Base-by-base conservation (phyloP, 2,329 filamentous ascomycete genomes). In the Botrytis pseudocinerea region DNA sequence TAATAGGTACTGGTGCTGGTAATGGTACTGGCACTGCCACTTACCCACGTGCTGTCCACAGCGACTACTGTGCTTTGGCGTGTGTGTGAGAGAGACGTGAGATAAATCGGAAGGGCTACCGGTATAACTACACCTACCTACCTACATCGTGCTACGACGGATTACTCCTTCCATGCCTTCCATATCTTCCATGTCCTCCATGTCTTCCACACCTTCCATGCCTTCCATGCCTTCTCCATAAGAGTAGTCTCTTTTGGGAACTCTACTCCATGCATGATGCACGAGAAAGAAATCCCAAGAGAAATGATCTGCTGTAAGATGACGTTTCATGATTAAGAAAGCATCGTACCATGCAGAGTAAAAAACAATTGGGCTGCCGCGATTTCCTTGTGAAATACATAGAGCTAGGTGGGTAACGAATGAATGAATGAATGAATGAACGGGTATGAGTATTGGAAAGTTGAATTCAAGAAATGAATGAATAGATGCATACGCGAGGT, bases 251-350 rank as follows among this genome's bases (percentile, higher is more conserved):
- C 51, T 28, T 28, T 18, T 16, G 51, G 51, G 48, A 51, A 51
- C 25, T 5, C n/a, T 14, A 54, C 51, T 46, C 22, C 12, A 54
- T 46, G n/a, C 18, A 38, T n/a, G 35, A 54, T 68, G 64, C 64
- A 48, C 64, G 51, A 54, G 32, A 66, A 59, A 42, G 44, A 38
- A 51, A n/a, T 35, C 28, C 48, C 44, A 44, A 18, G 51, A 28
- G 14, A 28, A 57, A 10, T 25, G 46, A 66, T 71, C 46, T 16
- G 18, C 61, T 66, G 70, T 20, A 59, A 32, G 54, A 48, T 72
- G 71, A 59, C 71, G 71, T 61, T 32, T 54, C n/a, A 42, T 63
- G 14, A 28, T n/a, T n/a, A 25, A 20, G 32, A 25, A 25, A 38
- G 14, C 10, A 60, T 60, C 59, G 32, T 60, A 25, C 35, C 32